Evolutionary conservation across 345 rosid species (phyloP), one percentile per base, ranked within the genome.

Genomic region (Zanthoxylum bungeanum): DNA sequence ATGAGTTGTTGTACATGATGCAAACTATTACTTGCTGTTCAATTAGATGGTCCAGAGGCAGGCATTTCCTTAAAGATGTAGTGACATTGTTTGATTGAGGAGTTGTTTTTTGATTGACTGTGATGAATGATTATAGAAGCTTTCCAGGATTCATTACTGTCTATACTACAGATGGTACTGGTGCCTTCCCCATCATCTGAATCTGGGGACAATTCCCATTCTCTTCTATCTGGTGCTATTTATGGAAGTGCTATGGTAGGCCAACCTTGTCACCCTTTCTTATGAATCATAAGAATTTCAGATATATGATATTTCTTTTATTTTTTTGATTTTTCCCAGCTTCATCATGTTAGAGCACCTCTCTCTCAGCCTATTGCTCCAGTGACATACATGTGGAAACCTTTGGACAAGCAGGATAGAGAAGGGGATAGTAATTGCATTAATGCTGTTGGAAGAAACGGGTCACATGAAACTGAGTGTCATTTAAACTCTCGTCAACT

Each of bases 21-120:
- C 93, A 25, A 89, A 92, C 75, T 89, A 91, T 77, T 51, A 79
- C 81, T 77, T 73, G 79, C 88, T 60, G 74, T 87, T 17, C 98
- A 91, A 72, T 69, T 91, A 83, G 91, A 86, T 72, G 97, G 92
- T 78, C 82, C 89, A 64, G 84, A 89, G 96, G 97, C 77, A 83
- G 75, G 88, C 83, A 68, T 76, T 83, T 42, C 3, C 78, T 12
- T 64, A 12, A 36, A 34, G 22, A 17, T 31, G 19, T 59, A 22
- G 24, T 40, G 51, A 14, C 34, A 28, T 68, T 4, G 53, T 39
- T 28, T 66, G 59, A 31, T 33, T 50, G n/a, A 31, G 70, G 30
- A 25, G 19, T 17, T 7, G 12, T 19, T 65, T 65, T 27, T 46
- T 44, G 1, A 63, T 22, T 24, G 68, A 16, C 44, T 64, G 52